Evolutionary conservation across 106 monocot genomes (phyloP).

Genomic region (Gastrodia elata): DNA sequence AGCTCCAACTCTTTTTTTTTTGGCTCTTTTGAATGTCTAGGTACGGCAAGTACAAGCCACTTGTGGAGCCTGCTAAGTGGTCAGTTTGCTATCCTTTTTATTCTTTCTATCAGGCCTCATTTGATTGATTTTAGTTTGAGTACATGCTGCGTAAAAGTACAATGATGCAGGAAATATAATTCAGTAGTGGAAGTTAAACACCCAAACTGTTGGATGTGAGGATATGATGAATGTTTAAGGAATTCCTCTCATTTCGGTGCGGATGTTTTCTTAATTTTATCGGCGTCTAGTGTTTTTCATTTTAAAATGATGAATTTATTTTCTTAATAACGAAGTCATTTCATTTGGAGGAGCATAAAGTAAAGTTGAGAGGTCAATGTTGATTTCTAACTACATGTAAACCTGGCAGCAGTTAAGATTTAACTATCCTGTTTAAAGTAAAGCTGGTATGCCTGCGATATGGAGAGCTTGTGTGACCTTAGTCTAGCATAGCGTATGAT

Average conservation of each 20-base stretch:
- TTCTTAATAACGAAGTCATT: neutral
- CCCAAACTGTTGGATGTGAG: neutral
- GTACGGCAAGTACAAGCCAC: constrained; percentile 94
- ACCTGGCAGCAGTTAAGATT: neutral
- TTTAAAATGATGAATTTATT: neutral
- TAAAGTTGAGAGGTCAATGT: neutral
- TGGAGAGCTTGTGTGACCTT: no score
- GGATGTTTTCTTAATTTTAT: neutral
- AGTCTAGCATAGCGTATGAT: no score
- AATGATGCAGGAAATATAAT: neutral
- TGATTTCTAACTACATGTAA: neutral
- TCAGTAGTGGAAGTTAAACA: neutral
- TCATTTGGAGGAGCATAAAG: neutral
- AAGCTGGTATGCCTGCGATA: no score
- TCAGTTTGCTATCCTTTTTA: constrained; percentile 11
- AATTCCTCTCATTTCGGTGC: neutral
- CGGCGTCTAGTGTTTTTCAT: neutral
- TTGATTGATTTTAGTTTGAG: neutral
- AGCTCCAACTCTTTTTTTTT: constrained; percentile 1
- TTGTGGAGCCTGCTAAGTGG: constrained; percentile 89
- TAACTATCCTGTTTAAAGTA: neutral
- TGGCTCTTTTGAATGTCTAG: constrained; percentile 19
- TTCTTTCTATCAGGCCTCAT: neutral
- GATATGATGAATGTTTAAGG: neutral
- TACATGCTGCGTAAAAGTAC: no score